Conservation (phyloP, 208 protist genomes). For the Trichomonas tenax region DNA sequence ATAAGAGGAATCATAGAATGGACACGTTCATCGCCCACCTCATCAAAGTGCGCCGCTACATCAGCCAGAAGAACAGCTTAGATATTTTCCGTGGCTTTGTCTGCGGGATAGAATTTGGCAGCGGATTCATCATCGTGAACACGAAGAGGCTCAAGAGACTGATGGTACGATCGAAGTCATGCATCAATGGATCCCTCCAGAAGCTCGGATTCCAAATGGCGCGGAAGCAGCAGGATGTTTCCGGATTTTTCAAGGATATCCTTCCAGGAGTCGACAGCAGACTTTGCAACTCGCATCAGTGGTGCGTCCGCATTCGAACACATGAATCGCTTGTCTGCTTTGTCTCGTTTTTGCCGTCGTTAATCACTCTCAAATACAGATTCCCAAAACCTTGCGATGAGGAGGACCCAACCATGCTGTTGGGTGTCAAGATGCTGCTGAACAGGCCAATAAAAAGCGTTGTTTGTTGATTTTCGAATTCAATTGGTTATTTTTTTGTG, state of each 20-base stretch:
- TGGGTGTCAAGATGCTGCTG: no score
- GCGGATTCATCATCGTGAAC: neutral
- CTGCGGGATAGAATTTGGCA: neutral
- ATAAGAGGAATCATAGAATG: neutral
- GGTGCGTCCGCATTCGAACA: neutral
- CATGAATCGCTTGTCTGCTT: neutral
- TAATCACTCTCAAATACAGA: neutral
- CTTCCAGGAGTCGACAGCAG: neutral
- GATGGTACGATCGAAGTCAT: neutral
- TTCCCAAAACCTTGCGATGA: no score
- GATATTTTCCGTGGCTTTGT: neutral
- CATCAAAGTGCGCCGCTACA: neutral
- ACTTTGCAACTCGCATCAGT: neutral
- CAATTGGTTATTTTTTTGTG: no score
- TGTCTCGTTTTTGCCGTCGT: neutral
- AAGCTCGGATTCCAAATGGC: neutral
- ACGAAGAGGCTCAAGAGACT: neutral
- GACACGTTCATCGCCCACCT: neutral
- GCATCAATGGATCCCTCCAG: neutral
- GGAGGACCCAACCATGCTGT: no score
- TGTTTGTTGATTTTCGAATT: no score
- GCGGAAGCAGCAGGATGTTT: neutral
- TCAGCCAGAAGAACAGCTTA: neutral
- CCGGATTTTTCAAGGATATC: neutral
- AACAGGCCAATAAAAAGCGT: no score